Conservation (phyloP, 2,329 filamentous ascomycete genomes). For the Penicillium hesseltinei region DNA sequence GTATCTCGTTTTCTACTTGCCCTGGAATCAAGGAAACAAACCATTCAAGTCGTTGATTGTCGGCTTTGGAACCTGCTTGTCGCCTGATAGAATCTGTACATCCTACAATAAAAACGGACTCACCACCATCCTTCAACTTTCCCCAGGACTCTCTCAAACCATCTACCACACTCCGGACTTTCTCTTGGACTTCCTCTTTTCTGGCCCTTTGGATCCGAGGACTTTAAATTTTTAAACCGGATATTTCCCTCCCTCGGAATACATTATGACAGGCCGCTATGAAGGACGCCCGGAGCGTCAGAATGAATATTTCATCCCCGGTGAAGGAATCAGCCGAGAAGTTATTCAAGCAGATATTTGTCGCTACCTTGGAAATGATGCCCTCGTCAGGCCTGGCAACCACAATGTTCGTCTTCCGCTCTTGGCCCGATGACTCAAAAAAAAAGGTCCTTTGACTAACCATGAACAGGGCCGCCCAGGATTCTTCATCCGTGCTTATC, state of each 20-base stretch:
- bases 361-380: conserved; percentile 79
- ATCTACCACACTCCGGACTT: conserved; percentile 17
- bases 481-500: conserved; percentile 76
- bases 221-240: conserved; percentile 24
- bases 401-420: conserved; percentile 61
- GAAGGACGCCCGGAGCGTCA: conserved; percentile 44
- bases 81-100: conserved; percentile 22
- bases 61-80: conserved; percentile 13
- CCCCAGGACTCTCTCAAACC: conserved; percentile 8
- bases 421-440: conserved; percentile 11
- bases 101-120: conserved; percentile 22
- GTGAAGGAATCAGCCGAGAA: conserved; percentile 77
- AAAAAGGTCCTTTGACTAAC: conserved; percentile 28
- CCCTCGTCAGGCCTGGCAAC: conserved; percentile 70
- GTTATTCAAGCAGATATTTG: conserved; percentile 83
- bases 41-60: conserved; percentile 18
- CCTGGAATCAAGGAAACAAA: conserved; percentile 14
- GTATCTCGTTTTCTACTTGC: conserved; percentile 12
- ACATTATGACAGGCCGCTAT: conserved; percentile 43
- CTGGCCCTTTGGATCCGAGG: conserved; percentile 32
- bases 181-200: conserved; percentile 22
- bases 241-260: conserved; percentile 25
- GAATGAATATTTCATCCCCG: conserved; percentile 78
- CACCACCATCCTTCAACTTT: conserved; percentile 12
- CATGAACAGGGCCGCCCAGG: conserved; percentile 62